Evolutionary conservation across 306 rosid species (phyloP).

Genomic region (Hylodesmum podocarpum): DNA sequence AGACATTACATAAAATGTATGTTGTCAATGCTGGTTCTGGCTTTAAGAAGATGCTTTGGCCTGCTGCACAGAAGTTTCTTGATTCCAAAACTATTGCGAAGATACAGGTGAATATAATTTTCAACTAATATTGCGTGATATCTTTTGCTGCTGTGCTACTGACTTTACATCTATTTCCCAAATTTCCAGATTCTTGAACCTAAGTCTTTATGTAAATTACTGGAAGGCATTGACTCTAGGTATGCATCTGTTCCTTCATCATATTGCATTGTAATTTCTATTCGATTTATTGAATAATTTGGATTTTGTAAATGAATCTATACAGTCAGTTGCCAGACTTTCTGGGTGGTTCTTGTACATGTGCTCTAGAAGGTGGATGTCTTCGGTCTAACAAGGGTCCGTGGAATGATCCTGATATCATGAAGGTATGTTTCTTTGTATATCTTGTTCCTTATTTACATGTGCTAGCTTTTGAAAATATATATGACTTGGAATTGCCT

Average conservation of each 20-base stretch:
- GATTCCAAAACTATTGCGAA: constrained; percentile 79
- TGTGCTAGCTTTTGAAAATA: constrained; percentile 11
- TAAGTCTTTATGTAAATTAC: constrained; percentile 61
- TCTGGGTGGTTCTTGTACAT: constrained; percentile 92
- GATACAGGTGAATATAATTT: constrained; percentile 68
- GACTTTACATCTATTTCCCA: constrained; percentile 24
- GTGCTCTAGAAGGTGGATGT: constrained; percentile 82
- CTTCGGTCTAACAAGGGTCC: constrained; percentile 90
- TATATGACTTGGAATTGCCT: constrained; percentile 26
- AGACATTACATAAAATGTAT: constrained; percentile 94
- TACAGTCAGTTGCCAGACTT: constrained; percentile 92
- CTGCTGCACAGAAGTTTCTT: constrained; percentile 89
- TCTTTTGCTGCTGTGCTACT: constrained; percentile 16
- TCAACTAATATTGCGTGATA: constrained; percentile 19
- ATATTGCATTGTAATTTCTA: constrained; percentile 11
- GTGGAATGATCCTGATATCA: constrained; percentile 85
- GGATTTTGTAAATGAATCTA: constrained; percentile 28
- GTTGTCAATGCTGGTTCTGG: constrained; percentile 95
- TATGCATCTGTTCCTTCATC: constrained; percentile 26
- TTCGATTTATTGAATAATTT: constrained; percentile 12
- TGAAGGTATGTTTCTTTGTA: constrained; percentile 59
- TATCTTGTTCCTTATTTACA: constrained; percentile 12
- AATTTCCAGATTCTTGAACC: constrained; percentile 78
- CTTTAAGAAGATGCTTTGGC: constrained; percentile 96
- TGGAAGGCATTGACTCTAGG: constrained; percentile 82